Percentiles rank a stretch among this genome's conserved stretches.
phyloP scores from a whole-genome alignment of 1,139 yeast genomes.

The Geotrichum restrictum region DNA sequence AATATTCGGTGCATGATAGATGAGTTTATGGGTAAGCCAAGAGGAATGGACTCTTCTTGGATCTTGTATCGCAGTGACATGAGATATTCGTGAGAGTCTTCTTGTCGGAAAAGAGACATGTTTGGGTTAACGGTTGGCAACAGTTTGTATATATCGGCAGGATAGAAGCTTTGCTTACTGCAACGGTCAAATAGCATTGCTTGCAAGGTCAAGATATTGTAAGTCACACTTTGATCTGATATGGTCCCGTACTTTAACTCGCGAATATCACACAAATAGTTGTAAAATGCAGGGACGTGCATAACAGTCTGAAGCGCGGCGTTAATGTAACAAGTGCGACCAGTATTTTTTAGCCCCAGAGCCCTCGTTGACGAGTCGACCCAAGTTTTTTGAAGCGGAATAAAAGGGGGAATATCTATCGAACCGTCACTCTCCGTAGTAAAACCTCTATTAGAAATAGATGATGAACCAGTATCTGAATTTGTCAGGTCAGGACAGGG shows the following conservation, averaged over 20 bases:
- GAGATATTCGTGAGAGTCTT: slow-evolving; percentile 93
- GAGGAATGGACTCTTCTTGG: slow-evolving; percentile 87
- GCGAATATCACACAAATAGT: slow-evolving; percentile 63
- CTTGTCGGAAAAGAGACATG: slow-evolving; percentile 92
- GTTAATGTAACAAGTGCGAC: slow-evolving; percentile 84
- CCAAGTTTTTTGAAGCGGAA: neutral
- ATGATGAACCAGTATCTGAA: too few relatives aligned
- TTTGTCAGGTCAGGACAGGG: too few relatives aligned
- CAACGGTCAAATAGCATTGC: neutral
- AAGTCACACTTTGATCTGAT: slow-evolving; percentile 24
- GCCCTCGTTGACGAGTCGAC: neutral
- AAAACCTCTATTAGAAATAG: too few relatives aligned
- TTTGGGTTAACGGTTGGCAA: neutral
- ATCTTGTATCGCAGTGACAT: slow-evolving; percentile 82
- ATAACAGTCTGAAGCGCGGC: slow-evolving; percentile 86
- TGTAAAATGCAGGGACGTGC: slow-evolving; percentile 87
- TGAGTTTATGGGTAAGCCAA: slow-evolving; percentile 73
- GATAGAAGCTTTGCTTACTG: too few relatives aligned
- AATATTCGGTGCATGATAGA: slow-evolving; percentile 86
- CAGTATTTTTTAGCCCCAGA: neutral
- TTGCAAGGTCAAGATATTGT: neutral
- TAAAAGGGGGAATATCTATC: too few relatives aligned
- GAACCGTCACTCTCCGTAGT: too few relatives aligned
- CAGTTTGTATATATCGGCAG: neutral
- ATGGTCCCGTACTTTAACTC: neutral